These are phyloP conservation scores for Russula compacta DNA, from an alignment of 768 basidiomycete genomes.

Conservation along the genomic window DNA sequence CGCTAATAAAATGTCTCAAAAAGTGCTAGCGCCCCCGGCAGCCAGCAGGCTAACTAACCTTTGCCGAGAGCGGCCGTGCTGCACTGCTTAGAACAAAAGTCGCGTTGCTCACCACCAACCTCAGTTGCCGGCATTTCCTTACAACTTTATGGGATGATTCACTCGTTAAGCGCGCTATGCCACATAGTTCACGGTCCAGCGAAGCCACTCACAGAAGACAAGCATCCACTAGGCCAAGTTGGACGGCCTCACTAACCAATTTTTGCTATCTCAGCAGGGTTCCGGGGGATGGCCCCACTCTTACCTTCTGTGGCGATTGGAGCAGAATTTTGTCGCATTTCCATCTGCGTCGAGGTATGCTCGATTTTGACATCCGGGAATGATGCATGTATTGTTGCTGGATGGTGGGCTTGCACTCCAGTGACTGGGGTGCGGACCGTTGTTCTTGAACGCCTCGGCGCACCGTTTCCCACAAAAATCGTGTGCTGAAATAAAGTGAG, in stretches of 20 bases:
- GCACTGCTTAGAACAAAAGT: slow-evolving; percentile 23
- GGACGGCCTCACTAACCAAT: slow-evolving; percentile 13
- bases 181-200: not conserved
- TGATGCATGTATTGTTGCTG: not conserved
- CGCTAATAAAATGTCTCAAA: not conserved
- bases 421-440: not conserved
- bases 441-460: slow-evolving; percentile 5
- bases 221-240: slow-evolving; percentile 7
- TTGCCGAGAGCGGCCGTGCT: slow-evolving; percentile 4
- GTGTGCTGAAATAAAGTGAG: slow-evolving; percentile 3
- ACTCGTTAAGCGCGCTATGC: not conserved
- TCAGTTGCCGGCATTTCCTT: slow-evolving; percentile 15
- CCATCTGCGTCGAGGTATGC: slow-evolving; percentile 16
- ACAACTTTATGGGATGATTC: slow-evolving; percentile 14
- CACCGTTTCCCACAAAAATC: slow-evolving; percentile 22
- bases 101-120: slow-evolving; percentile 19
- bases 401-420: not conserved
- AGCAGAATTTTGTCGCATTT: slow-evolving; percentile 14
- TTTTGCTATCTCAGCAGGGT: not conserved
- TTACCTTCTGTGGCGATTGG: slow-evolving; percentile 18
- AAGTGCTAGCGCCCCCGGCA: too few species aligned
- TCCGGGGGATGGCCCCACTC: not conserved
- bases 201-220: slow-evolving; percentile 17
- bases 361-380: slow-evolving; percentile 9
- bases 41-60: slow-evolving; percentile 4